Percentiles rank a stretch among this genome's conserved stretches.
phyloP scores from a whole-genome alignment of 768 basidiomycete genomes.

The Phanerodontia chrysosporium region DNA sequence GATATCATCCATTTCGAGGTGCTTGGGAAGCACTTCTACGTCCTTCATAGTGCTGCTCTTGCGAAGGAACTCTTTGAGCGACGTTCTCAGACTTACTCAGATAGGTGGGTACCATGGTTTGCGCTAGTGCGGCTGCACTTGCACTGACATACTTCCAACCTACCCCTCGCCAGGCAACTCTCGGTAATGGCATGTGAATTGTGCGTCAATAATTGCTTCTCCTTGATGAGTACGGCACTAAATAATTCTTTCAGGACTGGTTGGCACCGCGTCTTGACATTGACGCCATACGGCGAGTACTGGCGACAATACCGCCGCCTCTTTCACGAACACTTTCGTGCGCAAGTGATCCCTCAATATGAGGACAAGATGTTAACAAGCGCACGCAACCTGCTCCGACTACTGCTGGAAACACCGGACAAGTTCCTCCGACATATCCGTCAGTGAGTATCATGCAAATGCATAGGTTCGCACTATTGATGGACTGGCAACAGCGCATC shows the following conservation, averaged over 20 bases:
- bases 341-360: neutral
- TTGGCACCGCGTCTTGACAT: neutral
- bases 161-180: neutral
- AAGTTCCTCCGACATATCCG: neutral
- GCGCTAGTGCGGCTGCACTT: neutral
- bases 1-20: slow-evolving; percentile 16
- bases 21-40: slow-evolving; percentile 13
- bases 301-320: slow-evolving; percentile 8
- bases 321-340: slow-evolving; percentile 6
- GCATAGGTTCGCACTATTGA: neutral
- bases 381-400: neutral
- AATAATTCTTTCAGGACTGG: neutral
- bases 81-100: slow-evolving; percentile 23
- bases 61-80: slow-evolving; percentile 24
- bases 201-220: neutral
- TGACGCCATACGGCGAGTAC: neutral
- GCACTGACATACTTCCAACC: no score
- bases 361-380: neutral
- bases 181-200: neutral
- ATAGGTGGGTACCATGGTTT: slow-evolving; percentile 14
- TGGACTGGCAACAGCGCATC: slow-evolving; percentile 10
- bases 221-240: neutral
- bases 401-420: neutral
- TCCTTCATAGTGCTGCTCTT: slow-evolving; percentile 19
- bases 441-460: neutral